Base-by-base conservation (phyloP, 306 rosid genomes). In the Sicyos baderoa region DNA sequence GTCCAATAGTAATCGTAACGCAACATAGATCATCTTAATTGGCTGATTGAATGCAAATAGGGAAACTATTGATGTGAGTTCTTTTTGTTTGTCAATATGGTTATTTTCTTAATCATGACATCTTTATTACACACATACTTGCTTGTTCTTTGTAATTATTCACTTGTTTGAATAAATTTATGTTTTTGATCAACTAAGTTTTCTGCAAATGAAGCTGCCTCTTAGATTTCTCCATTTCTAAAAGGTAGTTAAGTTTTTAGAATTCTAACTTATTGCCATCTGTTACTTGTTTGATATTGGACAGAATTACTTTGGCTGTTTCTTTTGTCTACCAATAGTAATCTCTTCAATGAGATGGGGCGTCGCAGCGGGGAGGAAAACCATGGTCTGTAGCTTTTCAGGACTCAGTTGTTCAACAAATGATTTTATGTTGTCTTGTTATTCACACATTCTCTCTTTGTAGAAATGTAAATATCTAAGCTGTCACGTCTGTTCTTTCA, bases 321-420 rank as follows among this genome's bases (percentile, higher is more conserved):
- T 93, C 89, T 93, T 93, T 85, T 82, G 96, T 4, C 81, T 93
- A 77, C 99, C 99, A 9, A 84, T 90, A 55, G 96, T 93, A 53
- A 86, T 93, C 69, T 85, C 99, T 58, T 93, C 99, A 23, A 90
- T 93, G 99, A 90, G 99, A 86, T 93, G 97, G 99, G 99, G 97
- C 11, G 51, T 79, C 55, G 82, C 87, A 40, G 91, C 91, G 5
- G 99, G 99, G 84, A 93, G 99, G 77, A 90, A 90, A 80, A 90
- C 99, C 60, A 81, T 93, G 99, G 99, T 93, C 74, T 66, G 83
- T 80, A 19, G 69, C 25, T 74, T 18, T 65, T 54, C 19, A 73
- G 77, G 49, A 56, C 70, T 72, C 64, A 6, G 66, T 58, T 73
- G 70, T 72, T 75, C 51, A 35, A 63, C 32, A 6, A 51, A 2